Conservation (phyloP, 305 asterid species). For the Fraxinus latifolia region DNA sequence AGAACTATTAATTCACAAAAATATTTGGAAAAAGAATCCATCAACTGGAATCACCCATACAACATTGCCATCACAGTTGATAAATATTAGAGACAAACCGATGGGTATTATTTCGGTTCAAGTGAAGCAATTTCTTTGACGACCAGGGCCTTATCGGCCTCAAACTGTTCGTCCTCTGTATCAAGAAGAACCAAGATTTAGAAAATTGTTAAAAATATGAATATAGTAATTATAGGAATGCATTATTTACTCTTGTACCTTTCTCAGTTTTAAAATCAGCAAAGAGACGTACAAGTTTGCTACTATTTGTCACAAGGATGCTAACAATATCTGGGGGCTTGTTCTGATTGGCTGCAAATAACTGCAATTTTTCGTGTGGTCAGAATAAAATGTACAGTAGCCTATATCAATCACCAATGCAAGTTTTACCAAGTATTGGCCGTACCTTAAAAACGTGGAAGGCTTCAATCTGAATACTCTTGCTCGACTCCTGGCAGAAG, state of each 20-base stretch:
- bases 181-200: slow-evolving; percentile 17
- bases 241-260: slow-evolving; percentile 32
- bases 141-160: slow-evolving; percentile 95
- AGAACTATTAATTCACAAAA: slow-evolving; percentile 13
- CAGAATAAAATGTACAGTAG: background rate
- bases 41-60: slow-evolving; percentile 27
- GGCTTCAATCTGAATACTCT: slow-evolving; percentile 91
- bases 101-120: slow-evolving; percentile 56
- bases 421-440: background rate
- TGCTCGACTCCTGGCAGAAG: slow-evolving; percentile 82
- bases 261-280: slow-evolving; percentile 84
- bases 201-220: background rate
- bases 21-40: slow-evolving; percentile 4
- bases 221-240: background rate
- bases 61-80: slow-evolving; percentile 26
- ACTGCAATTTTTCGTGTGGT: slow-evolving; percentile 40
- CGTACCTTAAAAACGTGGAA: slow-evolving; percentile 95
- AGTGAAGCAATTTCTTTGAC: slow-evolving; percentile 91
- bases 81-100: slow-evolving; percentile 19
- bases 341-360: slow-evolving; percentile 86
- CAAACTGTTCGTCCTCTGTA: slow-evolving; percentile 93
- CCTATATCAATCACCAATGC: background rate
- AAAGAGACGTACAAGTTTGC: slow-evolving; percentile 93
- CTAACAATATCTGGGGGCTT: slow-evolving; percentile 85
- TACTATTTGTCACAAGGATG: slow-evolving; percentile 75